Evolutionary conservation across 2,329 filamentous ascomycete species (phyloP), one percentile per base, ranked within the genome.

Genomic region (Sporothrix mexicana): DNA sequence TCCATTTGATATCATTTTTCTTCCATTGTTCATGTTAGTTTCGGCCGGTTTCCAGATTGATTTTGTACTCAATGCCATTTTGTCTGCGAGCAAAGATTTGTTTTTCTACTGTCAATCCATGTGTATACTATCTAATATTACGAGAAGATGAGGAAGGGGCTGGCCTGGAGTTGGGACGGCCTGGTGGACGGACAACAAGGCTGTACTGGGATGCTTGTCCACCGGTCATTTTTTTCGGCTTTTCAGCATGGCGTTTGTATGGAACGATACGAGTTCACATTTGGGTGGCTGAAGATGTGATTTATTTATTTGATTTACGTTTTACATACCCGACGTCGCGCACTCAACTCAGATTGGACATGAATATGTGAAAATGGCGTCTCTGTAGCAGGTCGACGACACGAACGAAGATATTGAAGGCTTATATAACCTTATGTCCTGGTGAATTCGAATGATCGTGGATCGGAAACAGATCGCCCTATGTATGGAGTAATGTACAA

Each of bases 41-140:
- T 20, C 13, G 45, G 66, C 47, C 23, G 23, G 25, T 13, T 43
- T 23, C 47, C 47, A n/a, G 64, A 36, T 43, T 68, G 41, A 8
- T 25, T 61, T 59, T 57, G 23, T 47, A 6, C 51, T 43, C 36
- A 55, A 61, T 59, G 17, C 6, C 61, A 13, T 53, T 8, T 17
- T 25, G 23, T 64, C 69, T 30, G 15, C 23, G 64, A 23, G 6
- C 30, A 36, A 67, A 36, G 25, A 51, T 36, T 1, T 55, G 20
- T 43, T 62, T 51, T 64, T 51, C n/a, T 10, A 20, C 43, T 64
- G n/a, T 55, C 45, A 10, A 53, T 36, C 41, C 25, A 49, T 66
- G 41, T 70, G 71, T 70, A 73, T 70, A 73, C 49, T 55, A 70
- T 43, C 59, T 69, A 73, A 73, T 73, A 70, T 61, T 15, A 69